Evolutionary conservation across 805 yeast genomes (phyloP).

Genomic region (Metschnikowia hibisci): DNA sequence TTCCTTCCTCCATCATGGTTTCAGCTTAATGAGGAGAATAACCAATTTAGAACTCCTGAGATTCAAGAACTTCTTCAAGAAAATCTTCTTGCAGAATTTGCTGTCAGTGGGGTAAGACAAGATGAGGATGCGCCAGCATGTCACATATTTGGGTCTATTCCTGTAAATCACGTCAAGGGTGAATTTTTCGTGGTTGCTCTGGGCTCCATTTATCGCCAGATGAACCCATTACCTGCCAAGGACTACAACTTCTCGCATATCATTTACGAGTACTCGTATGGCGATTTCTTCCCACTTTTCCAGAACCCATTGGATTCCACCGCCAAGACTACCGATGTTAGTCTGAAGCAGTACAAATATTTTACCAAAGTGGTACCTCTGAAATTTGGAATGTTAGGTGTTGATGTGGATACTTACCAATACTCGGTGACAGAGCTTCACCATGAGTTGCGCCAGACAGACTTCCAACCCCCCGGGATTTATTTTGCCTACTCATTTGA

Average conservation of each 20-base stretch:
- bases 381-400: constrained; percentile 63
- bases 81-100: constrained; percentile 62
- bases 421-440: constrained; percentile 65
- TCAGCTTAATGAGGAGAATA: constrained; percentile 42
- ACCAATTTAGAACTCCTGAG: constrained; percentile 53
- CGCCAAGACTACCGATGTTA: constrained; percentile 50
- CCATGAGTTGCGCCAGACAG: constrained; percentile 15
- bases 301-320: constrained; percentile 85
- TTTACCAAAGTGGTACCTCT: constrained; percentile 83
- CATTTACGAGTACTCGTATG: constrained; percentile 84
- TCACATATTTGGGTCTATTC: constrained; percentile 75
- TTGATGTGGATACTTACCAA: constrained; percentile 75
- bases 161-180: constrained; percentile 83
- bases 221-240: constrained; percentile 45
- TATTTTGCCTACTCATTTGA: constrained; percentile 85
- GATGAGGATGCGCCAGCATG: constrained; percentile 73
- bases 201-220: constrained; percentile 59
- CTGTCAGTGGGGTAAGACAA: constrained; percentile 37
- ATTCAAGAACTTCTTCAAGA: constrained; percentile 64
- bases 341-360: constrained; percentile 56
- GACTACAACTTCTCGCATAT: constrained; percentile 77
- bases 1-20: constrained; percentile 53
- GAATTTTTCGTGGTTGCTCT: constrained; percentile 79
- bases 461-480: constrained; percentile 61
- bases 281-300: constrained; percentile 81